Conservation (phyloP, 805 yeast genomes). For the Zygotorulaspora danielsina region DNA sequence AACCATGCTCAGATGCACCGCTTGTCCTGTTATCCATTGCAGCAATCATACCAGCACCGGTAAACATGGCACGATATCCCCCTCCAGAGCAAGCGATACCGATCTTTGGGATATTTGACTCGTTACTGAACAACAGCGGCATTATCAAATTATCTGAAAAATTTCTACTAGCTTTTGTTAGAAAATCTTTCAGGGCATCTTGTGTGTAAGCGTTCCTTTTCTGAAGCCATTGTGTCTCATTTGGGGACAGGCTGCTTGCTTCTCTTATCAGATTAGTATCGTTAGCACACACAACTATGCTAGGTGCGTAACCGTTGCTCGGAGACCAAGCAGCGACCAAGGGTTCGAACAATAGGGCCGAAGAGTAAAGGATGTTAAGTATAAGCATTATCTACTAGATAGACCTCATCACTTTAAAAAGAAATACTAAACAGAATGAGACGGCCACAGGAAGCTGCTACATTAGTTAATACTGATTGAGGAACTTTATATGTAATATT, state of each 20-base stretch:
- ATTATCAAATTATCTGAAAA: conserved; percentile 27
- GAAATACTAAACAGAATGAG: too few relatives aligned
- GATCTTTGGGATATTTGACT: conserved; percentile 30
- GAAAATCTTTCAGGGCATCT: conserved; percentile 13
- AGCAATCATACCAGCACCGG: conserved; percentile 80
- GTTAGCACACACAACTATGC: conserved; percentile 42
- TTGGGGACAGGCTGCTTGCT: conserved; percentile 42
- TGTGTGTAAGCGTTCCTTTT: conserved; percentile 22
- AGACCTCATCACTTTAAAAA: too few relatives aligned
- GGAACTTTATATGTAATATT: too few relatives aligned
- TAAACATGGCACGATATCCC: conserved; percentile 81
- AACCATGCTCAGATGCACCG: conserved; percentile 48
- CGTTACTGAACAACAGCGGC: conserved; percentile 4
- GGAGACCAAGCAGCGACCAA: conserved; percentile 34
- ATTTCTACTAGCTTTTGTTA: conserved; percentile 18
- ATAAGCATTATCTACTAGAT: conserved; percentile 6
- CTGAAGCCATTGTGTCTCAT: conserved; percentile 48
- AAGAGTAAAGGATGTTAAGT: conserved; percentile 8
- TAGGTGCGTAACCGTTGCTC: conserved; percentile 55
- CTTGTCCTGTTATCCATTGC: conserved; percentile 71
- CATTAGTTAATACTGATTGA: too few relatives aligned
- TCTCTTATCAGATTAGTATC: conserved; percentile 37
- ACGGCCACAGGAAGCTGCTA: too few relatives aligned
- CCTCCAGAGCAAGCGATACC: conserved; percentile 73
- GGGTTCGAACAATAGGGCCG: conserved; percentile 3